Evolutionary conservation across 1,139 yeast genomes (phyloP), one percentile per base, ranked within the genome.

Genomic region (Candida sp.): DNA sequence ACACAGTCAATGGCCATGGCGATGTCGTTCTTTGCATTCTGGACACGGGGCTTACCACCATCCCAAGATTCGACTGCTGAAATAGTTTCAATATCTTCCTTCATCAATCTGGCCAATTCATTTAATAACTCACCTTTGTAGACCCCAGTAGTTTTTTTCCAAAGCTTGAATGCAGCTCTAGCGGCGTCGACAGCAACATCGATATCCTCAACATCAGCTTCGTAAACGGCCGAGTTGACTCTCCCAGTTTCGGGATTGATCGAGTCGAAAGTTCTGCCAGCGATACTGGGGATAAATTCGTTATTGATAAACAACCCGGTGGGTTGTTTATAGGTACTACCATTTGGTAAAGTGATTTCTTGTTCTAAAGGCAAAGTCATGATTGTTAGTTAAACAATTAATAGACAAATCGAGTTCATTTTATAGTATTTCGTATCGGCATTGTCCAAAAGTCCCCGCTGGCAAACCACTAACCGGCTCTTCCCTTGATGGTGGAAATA

Each of bases 131-230:
- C 55, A 15, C 82, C 84, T 62, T 87, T 79, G 49, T 72, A 75
- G 38, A 72, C 74, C 29, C 75, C 82, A 21, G 75, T 60, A 30
- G 69, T 53, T 39, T 66, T 67, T 51, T 61, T 71, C 79, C 79
- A 73, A 33, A 79, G 47, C 53, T 79, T 75, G 71, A 82, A 88
- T 4, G 95, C 95, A 19, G 66, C 63, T 45, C 81, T 71, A 11
- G 96, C 96, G 22, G 86, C 84, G 6, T 66, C 68, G 2, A 88
- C 97, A 1, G 97, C 96, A 40, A 61, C 53, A 60, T 89, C 89
- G 35, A 89, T 85, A 56, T 89, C 97, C 39, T 71, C 78, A 19
- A 67, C 77, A 23, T 70, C 73, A 5, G 93, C 97, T 33, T 82
- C 80, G 50, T 79, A 80, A 9, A 89, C 90, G 2, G 76, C 59